phyloP scores from a whole-genome alignment of 2,329 filamentous ascomycete genomes.

The Fusarium nanum region DNA sequence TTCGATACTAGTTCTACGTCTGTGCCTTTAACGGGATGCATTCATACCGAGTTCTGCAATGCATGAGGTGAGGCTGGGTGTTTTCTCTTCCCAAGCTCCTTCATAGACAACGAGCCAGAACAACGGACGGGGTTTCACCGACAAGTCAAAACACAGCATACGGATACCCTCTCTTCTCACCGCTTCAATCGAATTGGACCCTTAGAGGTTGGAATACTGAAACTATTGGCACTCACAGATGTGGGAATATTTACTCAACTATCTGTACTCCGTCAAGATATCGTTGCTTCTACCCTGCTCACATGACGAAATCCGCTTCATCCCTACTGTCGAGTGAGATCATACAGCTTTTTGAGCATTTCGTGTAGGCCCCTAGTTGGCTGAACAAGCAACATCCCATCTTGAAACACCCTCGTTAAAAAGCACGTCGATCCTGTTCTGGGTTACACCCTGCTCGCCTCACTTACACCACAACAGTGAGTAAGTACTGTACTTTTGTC shows the following conservation, averaged over 20 bases:
- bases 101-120: not conserved
- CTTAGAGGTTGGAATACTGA: not conserved
- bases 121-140: constrained; percentile 21
- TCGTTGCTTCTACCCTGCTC: not conserved
- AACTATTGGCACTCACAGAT: not conserved
- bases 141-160: constrained; percentile 12
- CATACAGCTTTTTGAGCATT: constrained; percentile 19
- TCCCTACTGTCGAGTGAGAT: constrained; percentile 22
- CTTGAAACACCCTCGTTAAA: constrained; percentile 15
- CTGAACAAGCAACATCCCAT: constrained; percentile 17
- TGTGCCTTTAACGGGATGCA: constrained; percentile 30
- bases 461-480: constrained; percentile 8
- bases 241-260: not conserved
- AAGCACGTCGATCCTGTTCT: constrained; percentile 25
- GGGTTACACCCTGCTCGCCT: constrained; percentile 34
- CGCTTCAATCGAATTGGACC: constrained; percentile 23
- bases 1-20: constrained; percentile 23
- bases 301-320: constrained; percentile 27
- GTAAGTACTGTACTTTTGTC: not conserved
- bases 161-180: constrained; percentile 15
- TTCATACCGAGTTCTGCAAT: constrained; percentile 15
- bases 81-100: not conserved
- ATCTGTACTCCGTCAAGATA: constrained; percentile 5
- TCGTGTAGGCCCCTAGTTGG: constrained; percentile 24
- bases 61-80: constrained; percentile 23